Percentiles rank a stretch among this genome's conserved stretches.
phyloP scores from a whole-genome alignment of 1,139 yeast genomes.

The Geotrichum citri-aurantii region DNA sequence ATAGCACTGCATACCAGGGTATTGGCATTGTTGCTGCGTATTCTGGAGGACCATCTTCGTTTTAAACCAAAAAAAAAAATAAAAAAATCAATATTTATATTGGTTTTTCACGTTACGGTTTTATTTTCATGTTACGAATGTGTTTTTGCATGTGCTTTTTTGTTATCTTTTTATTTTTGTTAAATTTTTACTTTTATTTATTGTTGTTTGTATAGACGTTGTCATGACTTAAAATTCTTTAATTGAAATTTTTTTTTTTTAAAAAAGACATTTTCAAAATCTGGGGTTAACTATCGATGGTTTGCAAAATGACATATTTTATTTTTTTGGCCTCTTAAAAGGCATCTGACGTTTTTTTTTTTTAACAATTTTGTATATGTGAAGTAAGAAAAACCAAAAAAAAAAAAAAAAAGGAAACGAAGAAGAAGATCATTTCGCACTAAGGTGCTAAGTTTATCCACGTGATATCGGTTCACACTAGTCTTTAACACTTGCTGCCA shows the following conservation, averaged over 20 bases:
- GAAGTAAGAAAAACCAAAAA: too few species aligned
- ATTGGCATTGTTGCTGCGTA: conserved; percentile 15
- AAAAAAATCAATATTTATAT: not conserved
- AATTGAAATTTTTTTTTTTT: too few species aligned
- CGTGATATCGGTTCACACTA: too few species aligned
- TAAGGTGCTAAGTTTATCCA: too few species aligned
- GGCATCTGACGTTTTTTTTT: not conserved
- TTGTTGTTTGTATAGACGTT: not conserved
- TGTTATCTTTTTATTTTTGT: not conserved
- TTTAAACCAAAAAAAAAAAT: too few species aligned
- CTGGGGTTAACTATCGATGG: not conserved
- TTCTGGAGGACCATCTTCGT: conserved; percentile 13
- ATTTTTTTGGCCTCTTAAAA: not conserved
- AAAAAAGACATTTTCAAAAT: too few species aligned
- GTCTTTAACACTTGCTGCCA: too few species aligned
- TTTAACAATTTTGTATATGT: too few species aligned
- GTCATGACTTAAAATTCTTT: not conserved
- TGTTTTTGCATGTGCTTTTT: not conserved
- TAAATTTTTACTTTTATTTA: not conserved
- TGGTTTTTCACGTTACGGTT: not conserved
- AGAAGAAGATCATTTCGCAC: too few species aligned
- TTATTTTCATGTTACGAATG: not conserved
- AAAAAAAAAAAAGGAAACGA: too few species aligned
- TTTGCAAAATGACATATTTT: too few species aligned
- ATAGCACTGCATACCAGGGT: conserved; percentile 13